Evolutionary conservation across 345 rosid genomes (phyloP), one percentile per base, ranked within the genome.

Genomic region (Eucalyptus curtisii): DNA sequence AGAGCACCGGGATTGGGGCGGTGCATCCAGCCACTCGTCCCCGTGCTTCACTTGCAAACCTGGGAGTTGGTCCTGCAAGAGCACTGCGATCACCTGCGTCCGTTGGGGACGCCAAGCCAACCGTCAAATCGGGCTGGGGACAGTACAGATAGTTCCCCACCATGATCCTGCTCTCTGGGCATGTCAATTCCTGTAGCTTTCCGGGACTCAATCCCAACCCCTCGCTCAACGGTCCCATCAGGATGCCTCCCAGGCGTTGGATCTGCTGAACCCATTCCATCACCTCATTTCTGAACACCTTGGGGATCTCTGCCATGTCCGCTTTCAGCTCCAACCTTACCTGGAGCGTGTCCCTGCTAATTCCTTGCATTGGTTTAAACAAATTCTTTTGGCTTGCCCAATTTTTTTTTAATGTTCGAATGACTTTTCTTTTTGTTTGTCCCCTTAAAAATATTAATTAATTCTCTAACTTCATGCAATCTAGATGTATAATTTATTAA

Each of bases 41-140:
- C 89, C 94, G 61, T 89, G 59, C 92, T 93, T 92, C 31, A 94
- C 89, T 91, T 95, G 94, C 92, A 95, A 85, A 14, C 97, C 95
- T 16, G 92, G 92, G 4, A 87, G 45, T 2, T 92, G 92, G 89
- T 92, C 93, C 61, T 94, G 97, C 59, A 93, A 80, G 88, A 94
- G 55, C 86, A 94, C 76, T 2, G 95, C 90, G 57, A 93, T 30
- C 33, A 91, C 92, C 94, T 7, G 95, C 93, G 87, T 95, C 95
- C 0, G 93, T 93, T 57, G 93, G 96, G 31, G 93, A 86, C 13
- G 90, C 20, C 44, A 90, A 86, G 13, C 96, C 97, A 4, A 93
- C 80, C 12, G 94, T 95, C 19, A 93, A 91, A 87, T 94, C 92
- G 20, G 96, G 95, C 89, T 94, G 94, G 1, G 96, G 97, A 57